phyloP scores from a whole-genome alignment of 768 basidiomycete genomes.

The Amanita pseudoporphyria region DNA sequence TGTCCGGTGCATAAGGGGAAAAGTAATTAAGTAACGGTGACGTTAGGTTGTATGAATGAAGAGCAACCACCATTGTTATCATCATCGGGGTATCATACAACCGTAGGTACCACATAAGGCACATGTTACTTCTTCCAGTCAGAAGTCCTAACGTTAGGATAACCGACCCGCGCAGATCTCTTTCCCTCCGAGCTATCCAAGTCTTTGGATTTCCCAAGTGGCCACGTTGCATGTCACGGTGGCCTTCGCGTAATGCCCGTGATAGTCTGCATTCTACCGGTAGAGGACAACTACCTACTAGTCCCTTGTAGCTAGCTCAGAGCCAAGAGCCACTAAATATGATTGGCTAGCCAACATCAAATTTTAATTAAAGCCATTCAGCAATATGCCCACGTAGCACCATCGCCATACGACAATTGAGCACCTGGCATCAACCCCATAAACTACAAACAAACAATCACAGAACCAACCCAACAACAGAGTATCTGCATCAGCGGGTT shows the following conservation, averaged over 20 bases:
- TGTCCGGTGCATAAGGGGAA: neutral
- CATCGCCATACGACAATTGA: too few species aligned
- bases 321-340: too few species aligned
- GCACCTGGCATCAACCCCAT: neutral
- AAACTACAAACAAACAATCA: neutral
- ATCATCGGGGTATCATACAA: neutral
- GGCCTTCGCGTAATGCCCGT: neutral
- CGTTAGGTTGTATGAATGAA: neutral
- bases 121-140: neutral
- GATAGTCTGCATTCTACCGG: too few species aligned
- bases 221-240: too few species aligned
- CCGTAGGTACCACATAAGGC: neutral
- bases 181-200: neutral
- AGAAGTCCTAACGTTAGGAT: neutral
- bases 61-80: too few species aligned
- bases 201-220: too few species aligned
- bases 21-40: neutral
- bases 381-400: neutral
- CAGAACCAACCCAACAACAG: neutral
- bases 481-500: too few species aligned
- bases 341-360: neutral
- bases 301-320: neutral
- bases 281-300: too few species aligned
- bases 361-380: neutral
- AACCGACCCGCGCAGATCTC: neutral